Evolutionary conservation across 2,329 filamentous ascomycete species (phyloP), one percentile per base, ranked within the genome.

Genomic region (Hypoxylon sp.): DNA sequence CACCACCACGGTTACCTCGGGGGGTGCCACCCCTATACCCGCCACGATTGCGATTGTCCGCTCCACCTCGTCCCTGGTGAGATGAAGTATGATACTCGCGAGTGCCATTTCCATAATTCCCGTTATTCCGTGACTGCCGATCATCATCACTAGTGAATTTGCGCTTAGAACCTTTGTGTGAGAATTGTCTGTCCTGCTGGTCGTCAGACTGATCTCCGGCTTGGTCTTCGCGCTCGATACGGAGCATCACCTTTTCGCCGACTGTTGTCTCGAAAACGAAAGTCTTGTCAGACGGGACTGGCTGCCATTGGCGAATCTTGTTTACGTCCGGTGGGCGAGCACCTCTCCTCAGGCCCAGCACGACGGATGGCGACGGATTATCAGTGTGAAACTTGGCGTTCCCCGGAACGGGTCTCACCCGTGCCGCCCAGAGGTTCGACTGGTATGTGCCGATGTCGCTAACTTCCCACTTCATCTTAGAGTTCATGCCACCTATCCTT

Each of bases 401-500:
- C 14, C 88, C 82, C 0, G 91, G 89, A 0, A 94, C 85, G 0
- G 96, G 94, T 33, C 88, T 86, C 10, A 98, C 88, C 47, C 90
- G 87, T 14, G 91, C 94, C 4, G 95, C 96, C 94, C 95, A 99
- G 42, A 98, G 87, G 73, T 88, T 91, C 78, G 94, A 91, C 67
- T 97, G 92, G 72, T 88, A 90, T 72, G 87, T 89, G 0, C 90
- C 94, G 5, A 91, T 89, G 39, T 91, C 93, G 0, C 90, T 92
- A 3, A 97, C 91, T 78, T 93, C 89, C 94, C 95, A 99, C 44
- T 84, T 89, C 81, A 97, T 87, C 80, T 91, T 95, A 74, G 88
- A 90, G 35, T 94, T 94, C 76, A 97, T 89, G 29, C 95, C 95
- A 46, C 96, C 96, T 10, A 96, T 91, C 79, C 94, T 96, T 57